Conservation (phyloP, 768 basidiomycete species). For the Kwoniella dejecticola region DNA sequence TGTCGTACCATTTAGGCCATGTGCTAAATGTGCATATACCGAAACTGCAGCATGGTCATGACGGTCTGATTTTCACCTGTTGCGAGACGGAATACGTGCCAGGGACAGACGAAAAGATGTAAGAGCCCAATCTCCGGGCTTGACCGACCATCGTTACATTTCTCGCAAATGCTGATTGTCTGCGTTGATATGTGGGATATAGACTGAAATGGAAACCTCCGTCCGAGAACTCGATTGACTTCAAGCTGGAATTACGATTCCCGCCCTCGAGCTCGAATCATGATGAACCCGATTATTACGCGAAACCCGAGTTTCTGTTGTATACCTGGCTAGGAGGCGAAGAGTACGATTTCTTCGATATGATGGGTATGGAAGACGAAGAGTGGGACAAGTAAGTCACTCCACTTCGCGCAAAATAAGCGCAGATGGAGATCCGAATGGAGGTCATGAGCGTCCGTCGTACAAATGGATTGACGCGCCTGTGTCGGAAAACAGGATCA, state of each 20-base stretch:
- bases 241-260: conserved; percentile 92
- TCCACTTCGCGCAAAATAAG: background rate
- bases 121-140: no score
- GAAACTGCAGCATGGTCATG: conserved; percentile 82
- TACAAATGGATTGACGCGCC: no score
- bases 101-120: conserved; percentile 91
- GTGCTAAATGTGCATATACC: conserved; percentile 85
- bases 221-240: conserved; percentile 95
- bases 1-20: conserved; percentile 82
- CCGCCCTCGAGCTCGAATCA: conserved; percentile 66
- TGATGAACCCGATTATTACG: conserved; percentile 71
- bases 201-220: conserved; percentile 99
- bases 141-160: no score
- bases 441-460: no score
- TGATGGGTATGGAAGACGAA: conserved; percentile 78
- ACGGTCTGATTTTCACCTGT: conserved; percentile 95
- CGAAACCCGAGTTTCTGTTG: conserved; percentile 83
- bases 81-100: conserved; percentile 75
- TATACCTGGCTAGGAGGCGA: conserved; percentile 76
- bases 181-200: no score
- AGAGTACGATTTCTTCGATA: conserved; percentile 78
- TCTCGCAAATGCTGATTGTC: no score
- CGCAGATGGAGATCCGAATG: no score
- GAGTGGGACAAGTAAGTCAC: conserved; percentile 86
- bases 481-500: conserved; percentile 64